phyloP scores from a whole-genome alignment of 2,329 filamentous ascomycete species.

The Bipolaris oryzae region DNA sequence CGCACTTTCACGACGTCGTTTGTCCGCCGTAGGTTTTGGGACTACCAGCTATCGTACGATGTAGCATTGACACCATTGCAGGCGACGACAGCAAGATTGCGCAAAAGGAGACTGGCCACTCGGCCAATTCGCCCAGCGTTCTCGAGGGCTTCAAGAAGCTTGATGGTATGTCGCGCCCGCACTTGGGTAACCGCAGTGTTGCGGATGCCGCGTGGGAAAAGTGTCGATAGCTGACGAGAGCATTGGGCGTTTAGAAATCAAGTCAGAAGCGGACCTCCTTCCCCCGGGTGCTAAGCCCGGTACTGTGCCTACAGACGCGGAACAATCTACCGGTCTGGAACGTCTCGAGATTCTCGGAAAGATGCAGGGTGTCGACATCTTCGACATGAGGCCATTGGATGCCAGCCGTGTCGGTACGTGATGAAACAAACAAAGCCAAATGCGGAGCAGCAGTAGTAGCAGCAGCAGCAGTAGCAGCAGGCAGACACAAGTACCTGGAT shows the following conservation, averaged over 20 bases:
- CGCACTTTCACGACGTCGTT: slow-evolving; percentile 56
- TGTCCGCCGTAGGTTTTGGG: slow-evolving; percentile 52
- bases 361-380: slow-evolving; percentile 97
- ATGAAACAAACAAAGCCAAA: slow-evolving; percentile 1
- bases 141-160: slow-evolving; percentile 52
- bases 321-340: slow-evolving; percentile 96
- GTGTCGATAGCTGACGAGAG: slow-evolving; percentile 36
- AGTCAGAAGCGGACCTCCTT: slow-evolving; percentile 79
- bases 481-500: not conserved
- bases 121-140: slow-evolving; percentile 35
- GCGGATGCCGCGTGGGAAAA: slow-evolving; percentile 9
- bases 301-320: slow-evolving; percentile 88
- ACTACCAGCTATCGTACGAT: slow-evolving; percentile 39
- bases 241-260: slow-evolving; percentile 71
- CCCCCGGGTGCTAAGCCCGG: slow-evolving; percentile 81
- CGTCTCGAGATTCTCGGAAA: slow-evolving; percentile 98
- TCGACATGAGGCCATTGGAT: slow-evolving; percentile 97
- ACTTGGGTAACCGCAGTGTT: slow-evolving; percentile 6
- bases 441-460: not conserved
- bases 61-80: slow-evolving; percentile 38
- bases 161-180: slow-evolving; percentile 47
- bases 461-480: not conserved
- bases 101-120: slow-evolving; percentile 44
- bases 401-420: slow-evolving; percentile 79
- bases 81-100: slow-evolving; percentile 46